Evolutionary conservation across 2,329 filamentous ascomycete genomes (phyloP), one percentile per base, ranked within the genome.

Genomic region (Thelonectria discophora): DNA sequence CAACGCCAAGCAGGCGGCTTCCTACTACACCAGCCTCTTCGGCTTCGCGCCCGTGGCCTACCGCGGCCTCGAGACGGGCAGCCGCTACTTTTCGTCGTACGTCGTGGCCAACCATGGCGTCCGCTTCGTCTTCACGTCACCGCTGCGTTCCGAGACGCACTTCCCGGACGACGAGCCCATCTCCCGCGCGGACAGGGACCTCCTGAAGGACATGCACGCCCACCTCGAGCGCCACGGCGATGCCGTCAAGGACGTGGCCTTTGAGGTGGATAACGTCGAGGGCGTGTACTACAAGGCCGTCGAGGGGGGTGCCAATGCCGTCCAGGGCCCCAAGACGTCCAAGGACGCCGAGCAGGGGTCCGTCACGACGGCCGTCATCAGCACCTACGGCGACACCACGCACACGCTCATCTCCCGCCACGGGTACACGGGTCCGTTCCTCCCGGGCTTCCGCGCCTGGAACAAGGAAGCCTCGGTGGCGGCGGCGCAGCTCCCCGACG

Each of bases 311-410:
- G 85, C 88, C 74, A 74, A 81, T 63, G 81, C 89, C 27, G 84
- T 96, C 17, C 82, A 87, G 66, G 77, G 82, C 20, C 92, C 93
- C 0, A 78, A 76, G 27, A 79, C 77, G 6, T 65, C 79, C 39
- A 76, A 76, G 50, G 88, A 91, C 73, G 81, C 88, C 62, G 77
- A 88, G 62, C 74, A 85, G 69, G 92, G 92, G 32, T 81, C 84
- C 55, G 87, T 97, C 53, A 85, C 85, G 58, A 86, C 88, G 20
- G 94, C 93, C 39, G 90, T 91, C 10, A 94, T 98, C 75, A 86
- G 87, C 78, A 97, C 94, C 5, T 98, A 97, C 75, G 94, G 94
- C 68, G 92, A 98, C 79, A 97, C 94, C 12, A 97, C 93, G 1
- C 94, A 98, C 79, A 97, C 94, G 0, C 86, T 98, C 59, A 88